Percentiles rank a stretch among this genome's conserved stretches.
These are phyloP conservation scores for Ananas comosus DNA, from an alignment of 176 grass and related monocot species.

Conservation along the genomic window DNA sequence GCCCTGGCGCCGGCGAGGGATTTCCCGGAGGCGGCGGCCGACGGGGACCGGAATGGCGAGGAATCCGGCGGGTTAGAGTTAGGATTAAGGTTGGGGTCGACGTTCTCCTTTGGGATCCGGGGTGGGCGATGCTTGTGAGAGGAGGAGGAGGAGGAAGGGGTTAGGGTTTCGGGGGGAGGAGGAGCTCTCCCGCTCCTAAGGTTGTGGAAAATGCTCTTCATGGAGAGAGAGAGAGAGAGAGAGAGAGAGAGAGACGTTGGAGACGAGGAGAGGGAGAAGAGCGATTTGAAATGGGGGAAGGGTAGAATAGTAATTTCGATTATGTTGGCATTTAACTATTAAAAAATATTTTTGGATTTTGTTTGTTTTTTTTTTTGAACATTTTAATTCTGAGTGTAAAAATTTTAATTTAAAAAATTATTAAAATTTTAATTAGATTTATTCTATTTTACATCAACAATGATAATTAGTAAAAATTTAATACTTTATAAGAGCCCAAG, in stretches of 20 bases:
- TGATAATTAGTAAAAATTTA: no score
- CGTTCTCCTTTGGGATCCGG: conserved; percentile 23
- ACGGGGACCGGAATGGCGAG: conserved; percentile 43
- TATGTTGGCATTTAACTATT: no score
- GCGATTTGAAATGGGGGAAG: background rate
- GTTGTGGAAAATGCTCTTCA: conserved; percentile 9
- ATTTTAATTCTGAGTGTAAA: no score
- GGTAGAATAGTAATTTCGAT: no score
- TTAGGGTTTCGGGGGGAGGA: conserved; percentile 1
- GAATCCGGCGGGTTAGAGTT: conserved; percentile 3
- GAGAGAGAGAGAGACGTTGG: conserved; percentile 2
- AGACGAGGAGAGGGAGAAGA: background rate
- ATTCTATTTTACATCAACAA: no score
- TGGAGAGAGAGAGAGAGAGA: background rate
- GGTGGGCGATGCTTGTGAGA: conserved; percentile 19
- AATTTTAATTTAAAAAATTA: no score
- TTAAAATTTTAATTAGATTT: no score
- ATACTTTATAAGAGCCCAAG: no score
- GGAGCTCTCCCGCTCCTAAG: conserved; percentile 10
- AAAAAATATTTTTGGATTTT: no score
- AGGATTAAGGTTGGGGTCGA: conserved; percentile 8
- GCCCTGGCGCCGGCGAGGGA: conserved; percentile 27
- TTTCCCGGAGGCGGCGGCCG: conserved; percentile 13
- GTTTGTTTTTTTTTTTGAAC: no score
- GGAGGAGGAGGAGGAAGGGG: background rate